Conservation (phyloP, 2,329 filamentous ascomycete genomes). For the Sarocladium strictum region DNA sequence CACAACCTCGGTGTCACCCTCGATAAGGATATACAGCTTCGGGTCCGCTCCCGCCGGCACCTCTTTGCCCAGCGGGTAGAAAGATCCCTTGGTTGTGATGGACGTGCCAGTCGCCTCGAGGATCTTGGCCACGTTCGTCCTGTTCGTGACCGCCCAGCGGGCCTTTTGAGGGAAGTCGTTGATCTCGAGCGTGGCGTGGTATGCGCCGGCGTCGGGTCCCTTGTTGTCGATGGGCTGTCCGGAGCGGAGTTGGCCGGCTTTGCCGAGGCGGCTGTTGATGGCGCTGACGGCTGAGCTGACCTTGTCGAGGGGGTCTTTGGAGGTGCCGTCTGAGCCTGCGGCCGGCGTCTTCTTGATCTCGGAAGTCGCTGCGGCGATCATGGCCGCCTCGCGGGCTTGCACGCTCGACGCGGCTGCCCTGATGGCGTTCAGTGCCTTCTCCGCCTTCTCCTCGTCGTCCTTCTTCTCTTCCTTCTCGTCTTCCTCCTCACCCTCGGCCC, state of each 20-base stretch:
- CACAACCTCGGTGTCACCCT: conserved; percentile 90
- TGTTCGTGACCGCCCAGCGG: conserved; percentile 95
- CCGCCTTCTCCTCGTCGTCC: conserved; percentile 63
- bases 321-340: conserved; percentile 50
- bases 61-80: conserved; percentile 77
- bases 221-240: conserved; percentile 98
- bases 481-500: conserved; percentile 78
- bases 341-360: conserved; percentile 43
- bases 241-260: conserved; percentile 80
- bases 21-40: conserved; percentile 97
- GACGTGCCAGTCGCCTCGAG: conserved; percentile 90
- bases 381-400: conserved; percentile 44
- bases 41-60: conserved; percentile 69
- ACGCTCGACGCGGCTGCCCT: conserved; percentile 56
- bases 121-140: conserved; percentile 97
- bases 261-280: conserved; percentile 86
- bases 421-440: conserved; percentile 61
- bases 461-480: conserved; percentile 74
- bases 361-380: conserved; percentile 32
- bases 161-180: conserved; percentile 99
- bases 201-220: conserved; percentile 91
- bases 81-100: conserved; percentile 95
- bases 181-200: conserved; percentile 96
- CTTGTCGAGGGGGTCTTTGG: conserved; percentile 70
- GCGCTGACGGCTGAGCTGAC: conserved; percentile 85